These are phyloP conservation scores for Wakefieldia striispora DNA, from an alignment of 768 basidiomycete species.

Conservation along the genomic window DNA sequence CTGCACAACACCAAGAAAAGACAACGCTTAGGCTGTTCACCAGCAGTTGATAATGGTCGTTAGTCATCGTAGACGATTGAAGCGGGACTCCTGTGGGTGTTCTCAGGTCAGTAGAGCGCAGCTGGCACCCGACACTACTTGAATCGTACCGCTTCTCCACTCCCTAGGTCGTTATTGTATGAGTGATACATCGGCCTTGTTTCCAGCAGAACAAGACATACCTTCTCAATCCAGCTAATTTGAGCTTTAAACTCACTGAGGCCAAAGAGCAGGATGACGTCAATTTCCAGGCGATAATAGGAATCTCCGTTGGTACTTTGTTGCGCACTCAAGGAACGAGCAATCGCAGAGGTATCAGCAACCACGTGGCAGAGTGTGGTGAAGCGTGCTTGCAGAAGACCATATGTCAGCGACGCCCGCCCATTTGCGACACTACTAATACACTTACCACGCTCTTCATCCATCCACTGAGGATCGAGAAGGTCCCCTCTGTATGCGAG, in stretches of 20 bases:
- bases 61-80: conserved; percentile 1
- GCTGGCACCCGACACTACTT: background rate
- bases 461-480: background rate
- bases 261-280: conserved; percentile 41
- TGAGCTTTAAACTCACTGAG: conserved; percentile 46
- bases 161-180: background rate
- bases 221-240: conserved; percentile 39
- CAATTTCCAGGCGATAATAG: conserved; percentile 22
- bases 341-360: no score
- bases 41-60: no score
- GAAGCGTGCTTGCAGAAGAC: no score
- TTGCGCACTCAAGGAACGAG: background rate
- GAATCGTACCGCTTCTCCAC: background rate
- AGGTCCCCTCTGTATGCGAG: background rate
- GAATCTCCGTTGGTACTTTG: background rate
- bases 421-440: no score
- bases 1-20: no score
- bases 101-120: background rate
- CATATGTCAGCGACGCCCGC: no score
- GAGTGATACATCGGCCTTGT: background rate
- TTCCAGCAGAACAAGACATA: background rate
- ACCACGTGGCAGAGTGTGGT: no score
- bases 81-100: conserved; percentile 1
- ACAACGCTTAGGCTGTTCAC: no score
- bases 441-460: background rate